phyloP scores from a whole-genome alignment of 192 early-diverging fungal species.

The Phlyctochytrium arcticum region DNA sequence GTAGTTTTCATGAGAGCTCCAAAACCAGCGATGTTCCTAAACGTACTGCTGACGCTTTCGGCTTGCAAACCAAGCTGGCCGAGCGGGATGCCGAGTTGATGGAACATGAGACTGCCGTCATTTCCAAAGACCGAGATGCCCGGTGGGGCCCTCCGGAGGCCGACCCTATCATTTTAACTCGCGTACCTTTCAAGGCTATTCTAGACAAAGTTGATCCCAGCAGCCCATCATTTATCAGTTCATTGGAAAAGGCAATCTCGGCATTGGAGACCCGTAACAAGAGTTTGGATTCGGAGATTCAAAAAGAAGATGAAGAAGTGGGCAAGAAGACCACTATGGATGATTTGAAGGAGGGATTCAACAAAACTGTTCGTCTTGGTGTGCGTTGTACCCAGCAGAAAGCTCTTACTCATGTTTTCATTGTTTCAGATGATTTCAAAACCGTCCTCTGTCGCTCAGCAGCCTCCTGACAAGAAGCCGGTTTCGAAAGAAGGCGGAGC shows the following conservation, averaged over 20 bases:
- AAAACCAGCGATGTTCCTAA: too few relatives aligned
- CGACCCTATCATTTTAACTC: too few relatives aligned
- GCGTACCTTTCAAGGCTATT: too few relatives aligned
- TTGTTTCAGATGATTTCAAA: not conserved
- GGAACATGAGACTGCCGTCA: constrained; percentile 7
- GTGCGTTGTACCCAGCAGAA: not conserved
- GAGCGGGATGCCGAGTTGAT: constrained; percentile 8
- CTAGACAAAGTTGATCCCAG: not conserved
- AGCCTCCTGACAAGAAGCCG: not conserved
- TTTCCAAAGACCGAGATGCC: constrained; percentile 24
- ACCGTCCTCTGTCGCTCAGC: not conserved
- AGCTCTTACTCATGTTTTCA: not conserved
- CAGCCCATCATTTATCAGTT: not conserved
- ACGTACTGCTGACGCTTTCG: too few relatives aligned
- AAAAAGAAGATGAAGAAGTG: constrained; percentile 39
- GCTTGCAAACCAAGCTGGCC: too few relatives aligned
- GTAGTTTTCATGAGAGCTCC: too few relatives aligned
- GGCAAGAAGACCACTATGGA: constrained; percentile 44
- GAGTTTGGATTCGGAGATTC: constrained; percentile 32
- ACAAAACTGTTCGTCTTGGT: constrained; percentile 34
- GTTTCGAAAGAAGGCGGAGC: too few relatives aligned
- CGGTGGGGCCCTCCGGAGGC: constrained; percentile 32
- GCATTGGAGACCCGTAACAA: constrained; percentile 18
- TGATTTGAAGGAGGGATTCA: constrained; percentile 42
- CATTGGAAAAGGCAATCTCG: not conserved